These are phyloP conservation scores for Friedmanniomyces endolithicus DNA, from an alignment of 495 filamentous ascomycete genomes.

Conservation along the genomic window DNA sequence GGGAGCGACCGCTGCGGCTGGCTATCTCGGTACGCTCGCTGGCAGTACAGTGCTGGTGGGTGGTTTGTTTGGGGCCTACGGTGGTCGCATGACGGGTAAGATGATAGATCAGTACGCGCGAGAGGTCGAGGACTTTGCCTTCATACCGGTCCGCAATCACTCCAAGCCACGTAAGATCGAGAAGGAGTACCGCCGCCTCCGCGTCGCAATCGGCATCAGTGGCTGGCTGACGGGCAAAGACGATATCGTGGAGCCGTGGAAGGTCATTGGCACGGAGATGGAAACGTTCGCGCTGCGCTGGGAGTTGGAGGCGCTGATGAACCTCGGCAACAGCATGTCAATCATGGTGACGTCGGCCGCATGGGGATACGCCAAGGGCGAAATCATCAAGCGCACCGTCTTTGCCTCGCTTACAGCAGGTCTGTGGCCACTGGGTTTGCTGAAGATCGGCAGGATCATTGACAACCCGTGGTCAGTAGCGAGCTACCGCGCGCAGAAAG, in stretches of 20 bases:
- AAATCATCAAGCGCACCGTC: constrained; percentile 66
- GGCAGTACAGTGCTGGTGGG: constrained; percentile 68
- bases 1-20: constrained; percentile 63
- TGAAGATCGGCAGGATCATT: constrained; percentile 68
- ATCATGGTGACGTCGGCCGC: constrained; percentile 62
- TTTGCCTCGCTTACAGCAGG: constrained; percentile 59
- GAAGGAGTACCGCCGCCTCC: constrained; percentile 51
- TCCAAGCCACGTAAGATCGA: constrained; percentile 26
- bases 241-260: constrained; percentile 65
- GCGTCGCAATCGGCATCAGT: constrained; percentile 69
- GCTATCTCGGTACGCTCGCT: constrained; percentile 65
- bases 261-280: constrained; percentile 50
- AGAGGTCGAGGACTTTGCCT: constrained; percentile 81
- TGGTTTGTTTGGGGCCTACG: constrained; percentile 79
- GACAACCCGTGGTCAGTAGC: constrained; percentile 86
- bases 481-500: constrained; percentile 74
- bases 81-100: constrained; percentile 67
- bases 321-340: constrained; percentile 63
- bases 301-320: constrained; percentile 66
- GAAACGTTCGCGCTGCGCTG: constrained; percentile 79
- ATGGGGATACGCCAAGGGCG: constrained; percentile 62
- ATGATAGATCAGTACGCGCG: constrained; percentile 80
- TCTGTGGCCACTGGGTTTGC: constrained; percentile 61
- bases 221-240: constrained; percentile 67
- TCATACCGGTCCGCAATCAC: constrained; percentile 55